These are phyloP conservation scores for Styphnolobium japonicum DNA, from an alignment of 306 rosid genomes.

Conservation along the genomic window DNA sequence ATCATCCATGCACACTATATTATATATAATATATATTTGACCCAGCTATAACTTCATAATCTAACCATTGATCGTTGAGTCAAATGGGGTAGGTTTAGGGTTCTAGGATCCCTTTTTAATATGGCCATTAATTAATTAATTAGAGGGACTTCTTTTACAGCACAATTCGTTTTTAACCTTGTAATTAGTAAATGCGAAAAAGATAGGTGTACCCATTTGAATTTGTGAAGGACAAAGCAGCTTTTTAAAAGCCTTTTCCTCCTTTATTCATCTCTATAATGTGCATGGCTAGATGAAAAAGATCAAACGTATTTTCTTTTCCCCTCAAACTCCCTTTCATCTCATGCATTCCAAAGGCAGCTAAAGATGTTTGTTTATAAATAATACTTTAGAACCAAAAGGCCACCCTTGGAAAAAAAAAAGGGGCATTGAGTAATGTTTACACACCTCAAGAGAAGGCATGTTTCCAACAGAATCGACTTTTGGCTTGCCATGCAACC, in stretches of 20 bases:
- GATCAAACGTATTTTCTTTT: conserved; percentile 53
- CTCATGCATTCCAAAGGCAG: conserved; percentile 46
- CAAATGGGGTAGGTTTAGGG: conserved; percentile 45
- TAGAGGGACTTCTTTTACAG: conserved; percentile 28
- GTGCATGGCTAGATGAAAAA: conserved; percentile 58
- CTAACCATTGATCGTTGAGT: conserved; percentile 28
- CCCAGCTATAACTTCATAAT: not conserved
- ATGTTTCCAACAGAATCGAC: conserved; percentile 54
- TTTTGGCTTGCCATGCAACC: conserved; percentile 80
- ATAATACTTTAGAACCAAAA: conserved; percentile 18
- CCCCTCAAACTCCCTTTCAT: conserved; percentile 43
- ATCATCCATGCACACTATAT: conserved; percentile 6
- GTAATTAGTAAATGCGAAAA: conserved; percentile 49
- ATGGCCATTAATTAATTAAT: conserved; percentile 22
- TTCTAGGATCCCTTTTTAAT: conserved; percentile 21
- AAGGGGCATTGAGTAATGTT: conserved; percentile 24
- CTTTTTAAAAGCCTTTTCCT: conserved; percentile 54
- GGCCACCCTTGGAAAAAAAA: conserved; percentile 29
- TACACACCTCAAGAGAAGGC: conserved; percentile 64
- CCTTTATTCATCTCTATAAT: conserved; percentile 44
- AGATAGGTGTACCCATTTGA: conserved; percentile 48
- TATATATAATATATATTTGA: conserved; percentile 3
- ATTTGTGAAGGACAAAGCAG: conserved; percentile 53
- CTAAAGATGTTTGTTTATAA: conserved; percentile 23
- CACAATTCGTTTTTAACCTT: conserved; percentile 14